phyloP scores from a whole-genome alignment of 2,329 filamentous ascomycete genomes.

The Ceratocystiopsis minuta region DNA sequence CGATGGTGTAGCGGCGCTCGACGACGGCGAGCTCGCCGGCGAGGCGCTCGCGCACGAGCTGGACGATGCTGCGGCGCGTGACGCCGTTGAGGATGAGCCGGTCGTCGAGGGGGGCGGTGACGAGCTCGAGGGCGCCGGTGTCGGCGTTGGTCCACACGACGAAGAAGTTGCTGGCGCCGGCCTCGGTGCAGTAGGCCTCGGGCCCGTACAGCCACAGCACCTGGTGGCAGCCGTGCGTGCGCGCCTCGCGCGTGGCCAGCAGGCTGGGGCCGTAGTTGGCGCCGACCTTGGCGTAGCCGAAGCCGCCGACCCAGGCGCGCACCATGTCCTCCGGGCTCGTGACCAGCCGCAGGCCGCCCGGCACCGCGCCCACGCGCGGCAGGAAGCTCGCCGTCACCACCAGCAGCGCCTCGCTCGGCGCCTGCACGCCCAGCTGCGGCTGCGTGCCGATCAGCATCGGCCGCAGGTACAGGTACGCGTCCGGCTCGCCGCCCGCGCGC shows the following conservation, averaged over 20 bases:
- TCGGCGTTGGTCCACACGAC: slow-evolving; percentile 59
- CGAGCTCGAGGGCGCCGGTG: slow-evolving; percentile 43
- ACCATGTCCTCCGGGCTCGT: slow-evolving; percentile 69
- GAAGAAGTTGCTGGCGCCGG: slow-evolving; percentile 85
- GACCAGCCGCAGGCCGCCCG: slow-evolving; percentile 51
- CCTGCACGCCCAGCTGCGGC: slow-evolving; percentile 60
- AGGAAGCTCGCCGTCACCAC: slow-evolving; percentile 58
- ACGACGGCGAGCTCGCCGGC: slow-evolving; percentile 47
- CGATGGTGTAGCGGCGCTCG: slow-evolving; percentile 68
- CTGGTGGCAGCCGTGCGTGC: slow-evolving; percentile 60
- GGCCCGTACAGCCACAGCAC: slow-evolving; percentile 84
- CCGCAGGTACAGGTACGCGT: slow-evolving; percentile 65
- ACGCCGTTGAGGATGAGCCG: slow-evolving; percentile 77
- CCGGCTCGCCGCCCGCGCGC: slow-evolving; percentile 29
- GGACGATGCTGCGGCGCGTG: slow-evolving; percentile 63
- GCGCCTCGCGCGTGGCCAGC: slow-evolving; percentile 59
- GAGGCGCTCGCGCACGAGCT: slow-evolving; percentile 50
- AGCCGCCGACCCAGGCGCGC: slow-evolving; percentile 83
- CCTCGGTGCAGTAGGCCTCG: slow-evolving; percentile 68
- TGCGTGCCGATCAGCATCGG: slow-evolving; percentile 77
- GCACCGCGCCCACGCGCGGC: slow-evolving; percentile 33
- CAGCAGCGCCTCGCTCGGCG: slow-evolving; percentile 69
- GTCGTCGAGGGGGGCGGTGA: slow-evolving; percentile 71
- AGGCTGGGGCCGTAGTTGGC: slow-evolving; percentile 84
- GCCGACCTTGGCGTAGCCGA: slow-evolving; percentile 80